phyloP scores from a whole-genome alignment of 768 basidiomycete genomes.

The Hemileccinum rubropunctum region DNA sequence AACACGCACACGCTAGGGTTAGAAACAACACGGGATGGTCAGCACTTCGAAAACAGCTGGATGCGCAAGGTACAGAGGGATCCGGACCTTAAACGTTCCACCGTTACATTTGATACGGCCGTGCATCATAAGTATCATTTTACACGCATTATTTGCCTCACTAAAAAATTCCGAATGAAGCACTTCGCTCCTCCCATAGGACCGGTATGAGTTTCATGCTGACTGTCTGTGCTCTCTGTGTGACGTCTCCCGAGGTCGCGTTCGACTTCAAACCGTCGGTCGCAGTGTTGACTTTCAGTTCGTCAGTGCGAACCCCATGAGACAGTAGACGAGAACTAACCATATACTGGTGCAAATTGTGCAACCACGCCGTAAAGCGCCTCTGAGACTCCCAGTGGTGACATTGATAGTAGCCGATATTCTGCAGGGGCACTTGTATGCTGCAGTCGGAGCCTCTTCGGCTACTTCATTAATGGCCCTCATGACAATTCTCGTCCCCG shows the following conservation, averaged over 20 bases:
- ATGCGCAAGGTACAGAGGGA: neutral
- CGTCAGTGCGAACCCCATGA: too few species aligned
- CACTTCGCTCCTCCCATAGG: neutral
- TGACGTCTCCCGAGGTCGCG: neutral
- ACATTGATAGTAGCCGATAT: neutral
- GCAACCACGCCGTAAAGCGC: neutral
- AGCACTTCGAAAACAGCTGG: too few species aligned
- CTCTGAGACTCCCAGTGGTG: neutral
- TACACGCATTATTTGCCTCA: neutral
- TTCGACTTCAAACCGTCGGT: neutral
- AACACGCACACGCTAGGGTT: too few species aligned
- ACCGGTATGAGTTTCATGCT: too few species aligned
- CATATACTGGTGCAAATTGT: too few species aligned
- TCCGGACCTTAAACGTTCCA: neutral
- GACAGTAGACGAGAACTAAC: neutral
- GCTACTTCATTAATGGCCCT: neutral
- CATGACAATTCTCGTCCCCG: constrained; percentile 3
- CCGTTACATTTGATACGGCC: too few species aligned
- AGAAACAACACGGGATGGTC: too few species aligned
- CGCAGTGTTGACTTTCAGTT: neutral
- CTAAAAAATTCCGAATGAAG: constrained; percentile 4
- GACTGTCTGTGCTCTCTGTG: neutral
- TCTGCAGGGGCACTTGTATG: constrained; percentile 1
- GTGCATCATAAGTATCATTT: too few species aligned
- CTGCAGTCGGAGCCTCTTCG: neutral